Evolutionary conservation across 192 early-diverging fungal species (phyloP), one percentile per base, ranked within the genome.

Genomic region (Coemansia sp.): DNA sequence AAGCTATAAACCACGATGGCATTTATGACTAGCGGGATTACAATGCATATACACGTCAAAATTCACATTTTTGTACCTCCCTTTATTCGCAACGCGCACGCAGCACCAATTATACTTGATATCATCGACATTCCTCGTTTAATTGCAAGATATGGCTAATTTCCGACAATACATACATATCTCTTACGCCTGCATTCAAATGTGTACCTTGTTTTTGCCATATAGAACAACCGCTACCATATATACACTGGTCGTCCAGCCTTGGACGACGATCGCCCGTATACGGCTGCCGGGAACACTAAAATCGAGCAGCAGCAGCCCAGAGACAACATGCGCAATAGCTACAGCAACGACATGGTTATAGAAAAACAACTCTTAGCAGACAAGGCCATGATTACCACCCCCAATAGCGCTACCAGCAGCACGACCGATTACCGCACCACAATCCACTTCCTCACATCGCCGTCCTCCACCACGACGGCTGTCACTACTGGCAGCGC

Each of bases 361-460:
- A 44, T 36, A 14, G 61, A 39, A 15, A 48, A 33, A 53, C 35
- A 23, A 7, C 41, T 23, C 30, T 43, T 39, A 6, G 38, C 64
- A 43, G 52, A 30, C 8, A 66, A 57, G 18, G 20, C 60, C 60
- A 45, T 45, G 60, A 18, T 62, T 62, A 45, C 64, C 24, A 44
- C 64, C 18, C 24, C 64, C 18, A 66, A 57, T 11, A 43, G 51
- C 41, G 41, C 62, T 48, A 61, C 56, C 18, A 56, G 53, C 33
- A 64, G 67, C 55, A 59, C 63, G 2, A 71, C 71, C 6, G 71
- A 82, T 69, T 77, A 77, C 45, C 79, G 79, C 68, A 82, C 71
- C 58, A 74, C 66, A 56, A 82, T 82, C 56, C 75, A 73, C 41
- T 82, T 82, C 59, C 64, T 82, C 20, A 82, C 79, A n/a, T 68